Percentiles rank a stretch among this genome's conserved stretches.
Evolutionary conservation across 345 rosid genomes (phyloP).

Genomic region (Salix dunnii): DNA sequence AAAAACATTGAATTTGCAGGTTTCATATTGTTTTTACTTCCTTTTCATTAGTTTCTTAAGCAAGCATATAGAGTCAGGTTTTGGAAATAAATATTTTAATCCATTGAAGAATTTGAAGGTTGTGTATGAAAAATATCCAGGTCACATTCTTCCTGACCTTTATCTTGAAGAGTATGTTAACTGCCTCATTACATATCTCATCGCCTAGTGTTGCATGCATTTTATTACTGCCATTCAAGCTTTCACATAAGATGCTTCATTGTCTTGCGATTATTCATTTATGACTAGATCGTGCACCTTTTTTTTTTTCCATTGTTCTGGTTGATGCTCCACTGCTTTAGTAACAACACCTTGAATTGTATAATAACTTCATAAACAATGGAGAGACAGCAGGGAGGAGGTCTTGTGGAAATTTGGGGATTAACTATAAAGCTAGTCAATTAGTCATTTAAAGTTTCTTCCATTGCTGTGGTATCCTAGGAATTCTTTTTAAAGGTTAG

Average conservation of each 20-base stretch:
- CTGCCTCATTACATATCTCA: neutral
- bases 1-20: too few species aligned
- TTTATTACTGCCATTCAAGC: neutral
- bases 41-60: neutral
- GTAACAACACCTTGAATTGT: neutral
- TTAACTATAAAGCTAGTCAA: too few species aligned
- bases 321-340: neutral
- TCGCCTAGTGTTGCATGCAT: neutral
- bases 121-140: neutral
- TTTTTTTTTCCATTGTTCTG: neutral
- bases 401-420: too few species aligned
- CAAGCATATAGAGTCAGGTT: neutral
- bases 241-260: neutral
- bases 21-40: neutral
- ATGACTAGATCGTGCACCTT: neutral
- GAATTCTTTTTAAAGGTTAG: too few species aligned
- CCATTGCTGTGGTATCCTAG: too few species aligned
- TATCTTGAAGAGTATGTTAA: neutral
- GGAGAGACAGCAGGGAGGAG: slow-evolving; percentile 27
- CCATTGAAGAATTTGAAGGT: neutral
- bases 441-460: too few species aligned
- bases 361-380: slow-evolving; percentile 18
- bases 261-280: neutral
- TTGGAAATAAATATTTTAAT: neutral
- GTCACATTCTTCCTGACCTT: neutral